phyloP scores from a whole-genome alignment of 2,329 filamentous ascomycete species.

The Amauroascus niger region DNA sequence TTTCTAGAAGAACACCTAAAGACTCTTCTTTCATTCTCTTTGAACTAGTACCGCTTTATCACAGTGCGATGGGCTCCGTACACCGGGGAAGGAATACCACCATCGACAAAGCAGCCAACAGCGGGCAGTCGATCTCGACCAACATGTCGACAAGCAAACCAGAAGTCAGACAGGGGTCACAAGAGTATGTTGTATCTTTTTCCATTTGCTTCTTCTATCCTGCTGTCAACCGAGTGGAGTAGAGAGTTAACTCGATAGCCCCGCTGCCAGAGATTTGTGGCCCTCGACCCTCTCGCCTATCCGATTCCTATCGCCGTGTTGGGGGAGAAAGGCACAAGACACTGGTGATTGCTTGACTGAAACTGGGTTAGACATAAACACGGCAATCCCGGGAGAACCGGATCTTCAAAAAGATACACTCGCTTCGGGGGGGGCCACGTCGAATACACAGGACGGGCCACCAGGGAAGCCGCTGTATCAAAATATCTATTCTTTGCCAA shows the following conservation, averaged over 20 bases:
- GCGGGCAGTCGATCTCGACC: not conserved
- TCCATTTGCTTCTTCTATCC: not conserved
- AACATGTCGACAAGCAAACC: constrained; percentile 1
- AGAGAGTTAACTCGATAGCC: not conserved
- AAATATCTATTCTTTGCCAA: constrained; percentile 12
- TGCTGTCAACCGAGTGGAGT: not conserved
- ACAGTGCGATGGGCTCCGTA: not conserved
- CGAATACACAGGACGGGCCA: not conserved
- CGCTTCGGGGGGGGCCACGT: not conserved
- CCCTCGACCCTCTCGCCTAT: constrained; percentile 11
- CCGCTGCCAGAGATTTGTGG: constrained; percentile 7
- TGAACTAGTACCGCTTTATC: not conserved
- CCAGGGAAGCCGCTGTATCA: constrained; percentile 7
- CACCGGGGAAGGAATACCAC: not conserved
- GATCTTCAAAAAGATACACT: not conserved
- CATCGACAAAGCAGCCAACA: not conserved
- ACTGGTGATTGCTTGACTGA: not conserved
- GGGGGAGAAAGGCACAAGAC: constrained; percentile 1
- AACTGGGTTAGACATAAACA: not conserved
- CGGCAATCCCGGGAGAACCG: not conserved
- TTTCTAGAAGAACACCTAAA: not conserved
- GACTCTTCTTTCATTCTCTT: not conserved
- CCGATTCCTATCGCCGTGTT: constrained; percentile 7
- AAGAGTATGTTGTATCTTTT: constrained; percentile 4
- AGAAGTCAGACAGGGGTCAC: not conserved